Evolutionary conservation across 2,329 filamentous ascomycete species (phyloP).

Genomic region (Gliomastix tumulicola): DNA sequence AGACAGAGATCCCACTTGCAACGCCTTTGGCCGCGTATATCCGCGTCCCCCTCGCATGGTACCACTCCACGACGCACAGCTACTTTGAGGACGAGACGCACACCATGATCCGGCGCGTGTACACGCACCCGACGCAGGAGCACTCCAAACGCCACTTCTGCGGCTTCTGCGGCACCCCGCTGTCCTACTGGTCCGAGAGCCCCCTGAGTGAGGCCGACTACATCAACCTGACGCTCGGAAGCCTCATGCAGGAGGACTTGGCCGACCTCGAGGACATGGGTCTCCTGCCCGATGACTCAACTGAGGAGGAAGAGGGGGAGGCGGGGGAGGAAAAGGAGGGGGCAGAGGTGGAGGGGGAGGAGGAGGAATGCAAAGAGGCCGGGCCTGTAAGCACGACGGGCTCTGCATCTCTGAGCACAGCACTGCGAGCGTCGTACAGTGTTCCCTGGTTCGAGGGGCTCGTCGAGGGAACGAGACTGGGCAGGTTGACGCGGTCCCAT

Average conservation of each 20-base stretch:
- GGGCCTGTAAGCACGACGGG: too few species aligned
- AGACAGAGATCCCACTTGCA: constrained; percentile 60
- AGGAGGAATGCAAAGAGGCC: constrained; percentile 2
- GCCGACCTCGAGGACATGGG: constrained; percentile 67
- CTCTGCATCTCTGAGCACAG: constrained; percentile 19
- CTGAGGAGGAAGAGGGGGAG: constrained; percentile 17
- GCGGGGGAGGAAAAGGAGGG: constrained; percentile 10
- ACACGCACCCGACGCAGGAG: constrained; percentile 51
- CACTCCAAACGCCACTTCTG: constrained; percentile 73
- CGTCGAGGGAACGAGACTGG: constrained; percentile 68
- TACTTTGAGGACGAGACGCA: constrained; percentile 74
- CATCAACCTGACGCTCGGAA: constrained; percentile 77
- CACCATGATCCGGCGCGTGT: constrained; percentile 57
- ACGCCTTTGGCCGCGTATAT: constrained; percentile 75
- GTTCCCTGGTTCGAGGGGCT: constrained; percentile 83
- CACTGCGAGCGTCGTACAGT: constrained; percentile 52
- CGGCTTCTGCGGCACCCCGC: constrained; percentile 81
- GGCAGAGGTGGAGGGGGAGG: constrained; percentile 13
- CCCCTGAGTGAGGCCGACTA: constrained; percentile 65
- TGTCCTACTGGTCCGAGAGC: constrained; percentile 77
- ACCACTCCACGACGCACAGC: constrained; percentile 66
- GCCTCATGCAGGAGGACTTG: constrained; percentile 64
- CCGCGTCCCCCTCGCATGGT: constrained; percentile 75
- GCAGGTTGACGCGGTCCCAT: constrained; percentile 57
- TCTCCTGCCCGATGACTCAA: constrained; percentile 48